phyloP scores from a whole-genome alignment of 1,139 yeast species.

The Saccharomyces hybrid region DNA sequence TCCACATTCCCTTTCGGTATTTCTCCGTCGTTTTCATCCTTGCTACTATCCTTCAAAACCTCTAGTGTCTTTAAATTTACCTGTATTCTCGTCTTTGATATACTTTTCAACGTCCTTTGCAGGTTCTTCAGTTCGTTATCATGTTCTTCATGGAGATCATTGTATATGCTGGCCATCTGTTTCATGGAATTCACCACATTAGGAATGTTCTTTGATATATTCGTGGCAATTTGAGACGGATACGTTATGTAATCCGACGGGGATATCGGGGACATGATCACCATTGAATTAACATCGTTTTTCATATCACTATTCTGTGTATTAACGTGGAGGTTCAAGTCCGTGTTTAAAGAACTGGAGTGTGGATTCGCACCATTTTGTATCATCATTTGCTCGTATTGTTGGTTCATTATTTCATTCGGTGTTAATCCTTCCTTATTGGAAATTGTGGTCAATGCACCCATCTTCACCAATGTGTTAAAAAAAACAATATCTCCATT shows the following conservation, averaged over 20 bases:
- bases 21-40: constrained; percentile 40
- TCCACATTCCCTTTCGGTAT: constrained; percentile 21
- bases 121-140: constrained; percentile 17
- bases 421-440: constrained; percentile 70
- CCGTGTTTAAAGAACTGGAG: background rate
- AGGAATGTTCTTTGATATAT: constrained; percentile 26
- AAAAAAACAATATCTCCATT: constrained; percentile 70
- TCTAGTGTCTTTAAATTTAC: constrained; percentile 20
- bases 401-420: constrained; percentile 46
- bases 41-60: constrained; percentile 29
- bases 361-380: background rate
- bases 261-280: background rate
- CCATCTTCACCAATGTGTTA: constrained; percentile 61
- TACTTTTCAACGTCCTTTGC: constrained; percentile 20
- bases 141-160: constrained; percentile 19
- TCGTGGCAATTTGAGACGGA: constrained; percentile 30
- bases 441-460: constrained; percentile 61
- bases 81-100: constrained; percentile 17
- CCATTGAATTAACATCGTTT: background rate
- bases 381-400: constrained; percentile 18
- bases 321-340: background rate
- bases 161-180: constrained; percentile 47
- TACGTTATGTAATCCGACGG: constrained; percentile 19
- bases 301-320: background rate
- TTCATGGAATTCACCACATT: constrained; percentile 33